phyloP scores from a whole-genome alignment of 169 alveolate species.

The Plasmodium chabaudi region DNA sequence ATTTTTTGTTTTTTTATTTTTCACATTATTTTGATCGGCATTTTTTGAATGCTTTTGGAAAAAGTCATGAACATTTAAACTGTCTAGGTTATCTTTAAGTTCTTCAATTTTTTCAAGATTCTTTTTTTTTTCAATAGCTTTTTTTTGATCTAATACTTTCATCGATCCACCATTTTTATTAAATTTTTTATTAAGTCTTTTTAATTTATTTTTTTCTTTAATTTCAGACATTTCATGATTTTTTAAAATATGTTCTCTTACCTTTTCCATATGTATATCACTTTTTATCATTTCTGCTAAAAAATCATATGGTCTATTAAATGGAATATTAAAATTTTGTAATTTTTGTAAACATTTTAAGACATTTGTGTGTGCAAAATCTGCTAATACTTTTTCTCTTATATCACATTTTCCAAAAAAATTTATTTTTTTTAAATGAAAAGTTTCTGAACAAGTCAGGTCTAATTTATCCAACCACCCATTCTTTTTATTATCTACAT shows the following conservation, averaged over 20 bases:
- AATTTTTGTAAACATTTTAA: slow-evolving; percentile 36
- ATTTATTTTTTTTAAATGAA: slow-evolving; percentile 29
- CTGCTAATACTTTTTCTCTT: slow-evolving; percentile 29
- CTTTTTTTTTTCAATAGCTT: slow-evolving; percentile 60
- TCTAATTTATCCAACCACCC: slow-evolving; percentile 58
- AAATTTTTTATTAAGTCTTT: slow-evolving; percentile 63
- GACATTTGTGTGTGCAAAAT: slow-evolving; percentile 26
- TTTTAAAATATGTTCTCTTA: slow-evolving; percentile 19
- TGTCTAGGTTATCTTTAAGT: slow-evolving; percentile 17
- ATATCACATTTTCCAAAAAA: slow-evolving; percentile 22
- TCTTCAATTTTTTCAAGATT: slow-evolving; percentile 39
- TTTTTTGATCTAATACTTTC: slow-evolving; percentile 28
- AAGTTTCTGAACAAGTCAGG: slow-evolving; percentile 44
- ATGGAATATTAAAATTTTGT: slow-evolving; percentile 22
- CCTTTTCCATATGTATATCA: slow-evolving; percentile 58
- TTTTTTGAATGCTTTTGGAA: slow-evolving; percentile 30
- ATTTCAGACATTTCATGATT: slow-evolving; percentile 43
- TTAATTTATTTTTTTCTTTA: slow-evolving; percentile 44
- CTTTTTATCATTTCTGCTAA: slow-evolving; percentile 56
- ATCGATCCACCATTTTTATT: slow-evolving; percentile 58
- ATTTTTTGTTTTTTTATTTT: neutral
- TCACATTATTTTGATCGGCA: neutral
- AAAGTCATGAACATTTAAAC: slow-evolving; percentile 45
- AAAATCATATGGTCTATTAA: slow-evolving; percentile 68
- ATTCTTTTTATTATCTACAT: slow-evolving; percentile 4